These are phyloP conservation scores for Gloeopeniophorella convolvens DNA, from an alignment of 768 basidiomycete genomes.

Conservation along the genomic window DNA sequence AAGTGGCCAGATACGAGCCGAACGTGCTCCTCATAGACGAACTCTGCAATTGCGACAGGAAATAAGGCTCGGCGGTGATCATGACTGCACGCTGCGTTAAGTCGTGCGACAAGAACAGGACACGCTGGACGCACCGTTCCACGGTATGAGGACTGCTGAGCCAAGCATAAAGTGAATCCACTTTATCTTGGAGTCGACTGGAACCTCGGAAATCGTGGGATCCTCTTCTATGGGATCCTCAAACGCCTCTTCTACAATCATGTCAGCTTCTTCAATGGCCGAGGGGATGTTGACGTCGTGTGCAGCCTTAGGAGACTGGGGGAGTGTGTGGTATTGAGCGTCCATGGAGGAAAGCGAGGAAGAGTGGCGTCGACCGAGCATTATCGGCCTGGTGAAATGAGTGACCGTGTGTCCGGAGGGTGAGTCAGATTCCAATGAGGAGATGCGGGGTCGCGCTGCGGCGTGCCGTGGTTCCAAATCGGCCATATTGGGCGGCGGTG, in stretches of 20 bases:
- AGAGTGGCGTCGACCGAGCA: slow-evolving; percentile 12
- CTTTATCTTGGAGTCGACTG: slow-evolving; percentile 39
- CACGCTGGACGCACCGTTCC: slow-evolving; percentile 64
- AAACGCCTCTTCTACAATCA: slow-evolving; percentile 1
- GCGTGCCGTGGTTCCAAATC: too few species aligned
- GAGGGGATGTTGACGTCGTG: slow-evolving; percentile 3
- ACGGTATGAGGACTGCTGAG: slow-evolving; percentile 73
- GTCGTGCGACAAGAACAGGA: not conserved
- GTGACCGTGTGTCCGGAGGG: not conserved
- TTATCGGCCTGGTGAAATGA: not conserved
- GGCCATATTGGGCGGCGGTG: too few species aligned
- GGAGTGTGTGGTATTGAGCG: slow-evolving; percentile 11
- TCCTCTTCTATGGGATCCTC: slow-evolving; percentile 3
- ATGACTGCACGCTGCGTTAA: slow-evolving; percentile 45
- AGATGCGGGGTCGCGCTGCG: too few species aligned
- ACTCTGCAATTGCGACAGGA: slow-evolving; percentile 59
- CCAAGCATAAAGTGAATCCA: slow-evolving; percentile 74
- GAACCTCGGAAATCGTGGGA: slow-evolving; percentile 7
- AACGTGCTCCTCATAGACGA: slow-evolving; percentile 49
- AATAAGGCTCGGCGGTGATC: slow-evolving; percentile 82
- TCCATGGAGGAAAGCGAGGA: slow-evolving; percentile 7
- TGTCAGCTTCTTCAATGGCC: slow-evolving; percentile 8
- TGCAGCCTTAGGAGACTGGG: slow-evolving; percentile 3
- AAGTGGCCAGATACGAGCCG: slow-evolving; percentile 38
- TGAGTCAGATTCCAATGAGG: too few species aligned